Evolutionary conservation across 345 rosid genomes (phyloP).

Genomic region (Pistacia vera): DNA sequence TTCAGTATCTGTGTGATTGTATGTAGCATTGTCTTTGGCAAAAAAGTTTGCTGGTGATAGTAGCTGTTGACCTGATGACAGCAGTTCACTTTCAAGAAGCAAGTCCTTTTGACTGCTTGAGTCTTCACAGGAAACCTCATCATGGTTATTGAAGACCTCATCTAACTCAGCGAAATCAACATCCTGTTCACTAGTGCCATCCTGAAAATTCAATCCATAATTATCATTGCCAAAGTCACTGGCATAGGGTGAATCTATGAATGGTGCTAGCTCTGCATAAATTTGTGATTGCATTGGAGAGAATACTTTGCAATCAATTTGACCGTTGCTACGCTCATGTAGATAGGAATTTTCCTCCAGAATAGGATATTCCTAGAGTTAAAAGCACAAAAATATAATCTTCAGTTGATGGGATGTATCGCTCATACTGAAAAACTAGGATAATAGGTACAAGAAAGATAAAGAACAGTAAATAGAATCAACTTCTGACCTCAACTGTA

Average conservation of each 20-base stretch:
- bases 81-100: slow-evolving; percentile 32
- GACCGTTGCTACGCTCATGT: slow-evolving; percentile 30
- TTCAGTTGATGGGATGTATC: not conserved
- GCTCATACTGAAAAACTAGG: not conserved
- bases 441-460: not conserved
- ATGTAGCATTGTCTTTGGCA: slow-evolving; percentile 23
- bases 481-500: slow-evolving; percentile 40
- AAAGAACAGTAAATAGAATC: not conserved
- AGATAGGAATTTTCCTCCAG: slow-evolving; percentile 25
- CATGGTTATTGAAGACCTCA: slow-evolving; percentile 50
- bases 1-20: slow-evolving; percentile 25
- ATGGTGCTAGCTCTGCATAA: slow-evolving; percentile 34
- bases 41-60: slow-evolving; percentile 26
- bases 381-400: slow-evolving; percentile 15
- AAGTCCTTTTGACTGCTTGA: slow-evolving; percentile 36
- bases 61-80: slow-evolving; percentile 21
- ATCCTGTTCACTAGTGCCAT: slow-evolving; percentile 62
- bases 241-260: slow-evolving; percentile 58
- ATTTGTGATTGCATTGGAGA: slow-evolving; percentile 43
- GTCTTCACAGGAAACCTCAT: slow-evolving; percentile 46
- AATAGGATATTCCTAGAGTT: slow-evolving; percentile 39
- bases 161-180: slow-evolving; percentile 47
- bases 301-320: slow-evolving; percentile 45
- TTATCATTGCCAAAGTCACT: slow-evolving; percentile 70
- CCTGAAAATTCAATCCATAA: slow-evolving; percentile 49